Base-by-base conservation (phyloP, 257 asterid genomes). In the Euphrasia confusa region DNA sequence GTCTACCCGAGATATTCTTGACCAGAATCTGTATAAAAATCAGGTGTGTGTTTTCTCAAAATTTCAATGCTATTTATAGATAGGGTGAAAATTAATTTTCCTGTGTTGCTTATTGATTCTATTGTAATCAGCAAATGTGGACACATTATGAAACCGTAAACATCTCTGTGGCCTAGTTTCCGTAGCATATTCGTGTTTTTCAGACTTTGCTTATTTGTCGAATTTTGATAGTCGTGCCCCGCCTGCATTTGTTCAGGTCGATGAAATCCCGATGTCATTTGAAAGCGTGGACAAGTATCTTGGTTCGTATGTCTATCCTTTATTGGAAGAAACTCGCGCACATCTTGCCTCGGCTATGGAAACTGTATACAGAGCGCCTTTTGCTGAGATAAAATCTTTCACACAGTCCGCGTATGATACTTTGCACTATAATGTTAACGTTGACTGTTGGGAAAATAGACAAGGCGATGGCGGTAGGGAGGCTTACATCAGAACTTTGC, bases 261-360 rank as follows among this genome's bases (percentile, higher is more conserved):
- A 72, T 50, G 59, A 71, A 26, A 83, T 86, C 59, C 85, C 95
- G 0, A 52, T 59, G 10, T 53, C 74, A 5, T 86, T 84, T 62
- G 66, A 50, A 48, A 32, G 68, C 4, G 80, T 66, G 35, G 80
- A 65, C 10, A 45, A 69, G n/a, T 86, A 83, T 61, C 67, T 79
- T 15, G 68, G 69, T 32, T 83, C 89, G 4, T 86, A 56, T 30
- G 35, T 37, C 13, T 74, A 2, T 61, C 85, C 92, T 1, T 66
- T 86, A 40, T 35, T 81, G 69, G 95, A 86, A 77, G 95, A 86
- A 71, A 78, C 84, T 0, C 80, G 87, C 2, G 78, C 82, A 0
- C 68, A 60, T 30, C 68, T 86, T 32, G 81, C 80, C 13, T 68
- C 92, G 2, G 71, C 79, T 12, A 14, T 80, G 73, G 79, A 83